These are phyloP conservation scores for Radiomyces spectabilis DNA, from an alignment of 192 early-diverging fungal species.

Conservation along the genomic window DNA sequence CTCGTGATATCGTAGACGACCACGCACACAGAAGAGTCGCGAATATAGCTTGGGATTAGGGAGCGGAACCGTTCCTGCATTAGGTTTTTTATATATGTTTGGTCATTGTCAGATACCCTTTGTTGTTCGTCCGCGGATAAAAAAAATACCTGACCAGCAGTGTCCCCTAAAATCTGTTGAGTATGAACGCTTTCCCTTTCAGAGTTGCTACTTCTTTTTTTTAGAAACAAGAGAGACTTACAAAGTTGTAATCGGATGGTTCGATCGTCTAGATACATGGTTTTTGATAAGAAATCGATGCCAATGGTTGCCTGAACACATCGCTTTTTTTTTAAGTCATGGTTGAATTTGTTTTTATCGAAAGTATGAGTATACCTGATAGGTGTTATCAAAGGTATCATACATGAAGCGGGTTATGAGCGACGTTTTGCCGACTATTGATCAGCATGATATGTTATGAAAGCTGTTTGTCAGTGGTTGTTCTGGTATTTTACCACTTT, in stretches of 20 bases:
- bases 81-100: too few relatives aligned
- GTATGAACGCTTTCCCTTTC: not conserved
- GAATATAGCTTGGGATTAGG: conserved; percentile 93
- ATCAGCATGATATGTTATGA: not conserved
- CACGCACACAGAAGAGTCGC: conserved; percentile 92
- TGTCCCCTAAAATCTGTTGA: conserved; percentile 55
- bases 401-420: conserved; percentile 99
- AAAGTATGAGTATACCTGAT: conserved; percentile 49
- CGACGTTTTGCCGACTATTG: conserved; percentile 92
- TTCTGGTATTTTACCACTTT: conserved; percentile 68
- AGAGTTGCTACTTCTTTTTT: not conserved
- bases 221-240: too few relatives aligned
- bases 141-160: conserved; percentile 75
- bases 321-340: too few relatives aligned
- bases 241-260: conserved; percentile 94
- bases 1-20: conserved; percentile 96
- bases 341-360: conserved; percentile 1
- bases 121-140: not conserved
- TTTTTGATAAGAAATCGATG: conserved; percentile 97
- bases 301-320: conserved; percentile 88
- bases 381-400: conserved; percentile 98
- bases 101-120: too few relatives aligned
- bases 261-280: conserved; percentile 96
- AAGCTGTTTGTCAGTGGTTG: not conserved
- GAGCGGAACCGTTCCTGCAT: conserved; percentile 86